Percentiles rank a stretch among this genome's conserved stretches.
These are phyloP conservation scores for Kuraishia molischiana DNA, from an alignment of 805 yeast species.

Conservation along the genomic window DNA sequence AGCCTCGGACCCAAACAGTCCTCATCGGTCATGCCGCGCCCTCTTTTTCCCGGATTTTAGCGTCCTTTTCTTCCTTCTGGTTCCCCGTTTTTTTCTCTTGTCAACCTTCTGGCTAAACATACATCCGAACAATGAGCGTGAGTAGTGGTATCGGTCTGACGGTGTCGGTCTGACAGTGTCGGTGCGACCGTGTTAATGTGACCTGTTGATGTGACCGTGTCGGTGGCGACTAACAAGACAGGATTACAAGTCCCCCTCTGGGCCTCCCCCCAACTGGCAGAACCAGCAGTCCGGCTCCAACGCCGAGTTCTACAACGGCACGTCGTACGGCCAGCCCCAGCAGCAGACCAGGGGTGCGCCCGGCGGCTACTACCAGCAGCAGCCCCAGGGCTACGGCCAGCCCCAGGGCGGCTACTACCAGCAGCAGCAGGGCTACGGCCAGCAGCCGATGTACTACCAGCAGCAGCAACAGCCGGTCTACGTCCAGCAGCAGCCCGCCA, in stretches of 20 bases:
- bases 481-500: constrained; percentile 42
- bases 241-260: constrained; percentile 1
- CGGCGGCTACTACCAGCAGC: constrained; percentile 21
- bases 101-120: too few species aligned
- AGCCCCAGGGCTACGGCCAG: constrained; percentile 14
- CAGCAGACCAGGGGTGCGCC: background rate
- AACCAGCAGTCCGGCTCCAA: background rate
- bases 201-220: too few species aligned
- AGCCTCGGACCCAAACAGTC: too few species aligned
- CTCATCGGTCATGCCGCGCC: too few species aligned
- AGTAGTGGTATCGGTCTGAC: too few species aligned
- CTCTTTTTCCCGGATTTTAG: too few species aligned
- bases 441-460: constrained; percentile 24
- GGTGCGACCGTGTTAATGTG: too few species aligned
- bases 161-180: too few species aligned
- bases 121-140: too few species aligned
- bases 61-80: too few species aligned
- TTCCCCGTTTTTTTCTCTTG: too few species aligned
- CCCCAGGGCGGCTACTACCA: constrained; percentile 8
- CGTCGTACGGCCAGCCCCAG: background rate
- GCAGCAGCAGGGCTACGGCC: constrained; percentile 16
- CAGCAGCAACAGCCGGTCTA: constrained; percentile 42
- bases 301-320: constrained; percentile 1
- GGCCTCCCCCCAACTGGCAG: constrained; percentile 1
- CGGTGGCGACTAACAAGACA: too few species aligned